Evolutionary conservation across 768 basidiomycete species (phyloP).

Genomic region (Pluteus cervinus): DNA sequence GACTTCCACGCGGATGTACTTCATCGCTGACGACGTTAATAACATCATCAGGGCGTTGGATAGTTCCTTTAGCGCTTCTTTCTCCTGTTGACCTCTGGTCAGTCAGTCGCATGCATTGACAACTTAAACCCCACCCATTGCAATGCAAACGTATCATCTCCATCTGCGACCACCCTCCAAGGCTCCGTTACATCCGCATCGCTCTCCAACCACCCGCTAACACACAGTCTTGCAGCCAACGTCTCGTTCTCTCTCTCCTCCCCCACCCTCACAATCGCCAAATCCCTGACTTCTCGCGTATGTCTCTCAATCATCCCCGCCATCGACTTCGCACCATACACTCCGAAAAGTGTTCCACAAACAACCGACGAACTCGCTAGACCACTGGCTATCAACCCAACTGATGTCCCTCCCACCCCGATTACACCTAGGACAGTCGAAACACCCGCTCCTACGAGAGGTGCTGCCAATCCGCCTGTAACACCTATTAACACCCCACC

Average conservation of each 20-base stretch:
- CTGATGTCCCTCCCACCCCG: slow-evolving; percentile 47
- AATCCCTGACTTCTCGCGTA: slow-evolving; percentile 46
- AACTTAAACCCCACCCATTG: slow-evolving; percentile 41
- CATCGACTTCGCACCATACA: slow-evolving; percentile 44
- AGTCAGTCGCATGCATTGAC: neutral
- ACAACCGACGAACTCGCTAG: slow-evolving; percentile 50
- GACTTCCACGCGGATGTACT: slow-evolving; percentile 41
- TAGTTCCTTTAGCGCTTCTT: slow-evolving; percentile 43
- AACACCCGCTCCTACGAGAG: slow-evolving; percentile 50
- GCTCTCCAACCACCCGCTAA: slow-evolving; percentile 47
- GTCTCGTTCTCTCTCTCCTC: slow-evolving; percentile 31
- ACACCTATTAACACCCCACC: slow-evolving; percentile 51
- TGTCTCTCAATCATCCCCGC: slow-evolving; percentile 44
- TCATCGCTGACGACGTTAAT: slow-evolving; percentile 42
- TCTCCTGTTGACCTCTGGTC: slow-evolving; percentile 34
- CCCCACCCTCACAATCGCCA: slow-evolving; percentile 43
- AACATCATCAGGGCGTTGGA: slow-evolving; percentile 39
- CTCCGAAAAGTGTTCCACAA: slow-evolving; percentile 54
- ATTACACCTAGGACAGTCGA: slow-evolving; percentile 41
- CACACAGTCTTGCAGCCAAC: slow-evolving; percentile 45
- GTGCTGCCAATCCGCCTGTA: slow-evolving; percentile 56
- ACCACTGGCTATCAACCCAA: slow-evolving; percentile 44
- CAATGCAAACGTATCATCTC: slow-evolving; percentile 49
- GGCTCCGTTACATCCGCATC: slow-evolving; percentile 42
- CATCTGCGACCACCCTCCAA: slow-evolving; percentile 45